These are phyloP conservation scores for Populus hybrid DNA, from an alignment of 441 rosid genomes.

Conservation along the genomic window DNA sequence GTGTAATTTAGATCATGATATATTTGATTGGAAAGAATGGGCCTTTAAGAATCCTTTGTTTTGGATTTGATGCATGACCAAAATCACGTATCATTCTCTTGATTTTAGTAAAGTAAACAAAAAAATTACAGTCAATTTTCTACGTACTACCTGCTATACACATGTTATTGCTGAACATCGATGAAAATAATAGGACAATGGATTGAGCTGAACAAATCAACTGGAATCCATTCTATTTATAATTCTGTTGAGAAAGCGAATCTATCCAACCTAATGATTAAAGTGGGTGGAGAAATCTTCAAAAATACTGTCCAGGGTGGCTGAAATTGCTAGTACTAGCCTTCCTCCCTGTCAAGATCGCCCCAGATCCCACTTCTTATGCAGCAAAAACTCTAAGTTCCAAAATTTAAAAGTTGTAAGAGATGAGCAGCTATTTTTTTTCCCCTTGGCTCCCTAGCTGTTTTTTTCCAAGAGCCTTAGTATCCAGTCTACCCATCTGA, in stretches of 20 bases:
- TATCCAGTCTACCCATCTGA: background rate
- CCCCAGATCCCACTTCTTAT: too few relatives aligned
- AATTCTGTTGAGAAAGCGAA: background rate
- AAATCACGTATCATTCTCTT: background rate
- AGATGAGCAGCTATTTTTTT: too few relatives aligned
- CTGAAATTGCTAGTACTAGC: background rate
- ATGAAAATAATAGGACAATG: background rate
- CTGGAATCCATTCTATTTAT: background rate
- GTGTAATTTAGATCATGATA: background rate
- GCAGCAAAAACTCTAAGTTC: too few relatives aligned
- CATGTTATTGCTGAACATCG: background rate
- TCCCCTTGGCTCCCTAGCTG: too few relatives aligned
- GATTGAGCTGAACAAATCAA: background rate
- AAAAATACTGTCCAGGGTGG: background rate
- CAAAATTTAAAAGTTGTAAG: too few relatives aligned
- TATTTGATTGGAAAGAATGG: background rate
- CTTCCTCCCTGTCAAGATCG: background rate
- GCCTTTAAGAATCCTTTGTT: background rate
- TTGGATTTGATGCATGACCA: background rate
- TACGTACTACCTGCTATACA: background rate
- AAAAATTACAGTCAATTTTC: background rate
- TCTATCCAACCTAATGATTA: background rate
- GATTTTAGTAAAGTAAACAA: background rate
- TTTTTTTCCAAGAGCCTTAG: background rate
- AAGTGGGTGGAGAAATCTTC: background rate